Conservation (phyloP, 2,329 filamentous ascomycete genomes). For the Rutstroemia sp. region DNA sequence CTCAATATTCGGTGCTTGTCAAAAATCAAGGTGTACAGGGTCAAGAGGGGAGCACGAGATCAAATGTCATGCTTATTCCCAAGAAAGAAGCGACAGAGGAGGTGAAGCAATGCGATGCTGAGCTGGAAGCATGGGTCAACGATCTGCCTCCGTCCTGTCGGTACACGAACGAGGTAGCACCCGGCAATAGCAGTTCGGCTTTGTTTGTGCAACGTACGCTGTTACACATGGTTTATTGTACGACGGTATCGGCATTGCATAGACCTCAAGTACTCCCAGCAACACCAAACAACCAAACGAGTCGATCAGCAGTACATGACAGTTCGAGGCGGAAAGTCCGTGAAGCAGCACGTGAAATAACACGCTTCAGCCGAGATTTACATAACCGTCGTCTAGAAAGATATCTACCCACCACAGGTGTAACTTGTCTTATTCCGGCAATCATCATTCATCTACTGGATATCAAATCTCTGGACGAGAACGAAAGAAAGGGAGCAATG, state of each 20-base stretch:
- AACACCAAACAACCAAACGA: too few relatives aligned
- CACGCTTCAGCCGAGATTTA: constrained; percentile 71
- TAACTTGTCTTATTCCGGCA: constrained; percentile 83
- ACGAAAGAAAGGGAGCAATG: constrained; percentile 64
- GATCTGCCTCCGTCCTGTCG: constrained; percentile 64
- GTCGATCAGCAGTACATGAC: too few relatives aligned
- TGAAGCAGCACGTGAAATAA: constrained; percentile 30
- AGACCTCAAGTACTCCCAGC: constrained; percentile 65
- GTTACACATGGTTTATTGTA: constrained; percentile 89
- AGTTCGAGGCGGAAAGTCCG: too few relatives aligned
- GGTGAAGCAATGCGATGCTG: constrained; percentile 70
- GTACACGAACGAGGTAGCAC: constrained; percentile 53
- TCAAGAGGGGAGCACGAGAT: constrained; percentile 61
- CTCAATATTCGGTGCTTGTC: constrained; percentile 87
- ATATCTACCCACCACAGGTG: constrained; percentile 80
- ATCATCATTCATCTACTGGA: constrained; percentile 92
- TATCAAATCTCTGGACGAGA: constrained; percentile 74
- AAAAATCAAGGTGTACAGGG: constrained; percentile 73
- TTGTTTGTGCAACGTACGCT: constrained; percentile 70
- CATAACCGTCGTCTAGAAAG: constrained; percentile 65
- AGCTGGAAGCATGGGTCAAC: constrained; percentile 70
- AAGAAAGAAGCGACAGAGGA: constrained; percentile 77
- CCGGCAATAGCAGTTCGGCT: constrained; percentile 51
- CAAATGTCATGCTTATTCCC: constrained; percentile 82
- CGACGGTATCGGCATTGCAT: constrained; percentile 83